Percentiles rank a stretch among this genome's conserved stretches.
phyloP scores from a whole-genome alignment of 2,329 filamentous ascomycete species.

The Xylaria sp. region DNA sequence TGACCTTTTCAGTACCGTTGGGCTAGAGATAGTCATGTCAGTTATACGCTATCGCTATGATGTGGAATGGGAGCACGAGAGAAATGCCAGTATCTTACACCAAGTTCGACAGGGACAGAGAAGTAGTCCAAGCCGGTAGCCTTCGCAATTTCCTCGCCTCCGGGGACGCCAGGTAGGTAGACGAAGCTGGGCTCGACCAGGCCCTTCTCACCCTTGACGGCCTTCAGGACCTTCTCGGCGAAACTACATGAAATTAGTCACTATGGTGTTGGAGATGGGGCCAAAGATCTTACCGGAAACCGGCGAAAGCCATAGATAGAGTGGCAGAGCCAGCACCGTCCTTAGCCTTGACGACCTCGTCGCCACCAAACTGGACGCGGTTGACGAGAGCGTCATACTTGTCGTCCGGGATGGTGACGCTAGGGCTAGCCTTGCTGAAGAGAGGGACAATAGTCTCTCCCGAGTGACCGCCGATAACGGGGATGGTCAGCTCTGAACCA shows the following conservation, averaged over 20 bases:
- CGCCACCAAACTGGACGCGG: conserved; percentile 97
- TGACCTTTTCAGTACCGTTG: conserved; percentile 85
- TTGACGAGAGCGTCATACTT: conserved; percentile 92
- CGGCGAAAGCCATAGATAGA: conserved; percentile 94
- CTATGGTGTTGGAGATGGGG: background rate
- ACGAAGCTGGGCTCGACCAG: conserved; percentile 95
- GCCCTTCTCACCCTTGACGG: conserved; percentile 86
- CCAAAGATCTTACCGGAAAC: conserved; percentile 75
- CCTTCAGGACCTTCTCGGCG: conserved; percentile 92
- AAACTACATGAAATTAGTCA: conserved; percentile 66
- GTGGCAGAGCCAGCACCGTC: conserved; percentile 90
- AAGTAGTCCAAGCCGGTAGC: conserved; percentile 90
- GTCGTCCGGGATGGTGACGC: conserved; percentile 83
- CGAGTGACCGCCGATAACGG: conserved; percentile 96
- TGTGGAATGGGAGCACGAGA: background rate
- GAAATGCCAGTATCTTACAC: conserved; percentile 69
- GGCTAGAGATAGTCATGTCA: conserved; percentile 61
- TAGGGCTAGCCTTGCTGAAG: conserved; percentile 88
- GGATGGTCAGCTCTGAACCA: conserved; percentile 83
- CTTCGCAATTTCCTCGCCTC: conserved; percentile 87
- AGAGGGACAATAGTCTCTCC: conserved; percentile 98
- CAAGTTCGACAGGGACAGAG: conserved; percentile 94
- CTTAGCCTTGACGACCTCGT: conserved; percentile 96
- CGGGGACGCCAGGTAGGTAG: conserved; percentile 89
- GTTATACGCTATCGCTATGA: conserved; percentile 22